phyloP scores from a whole-genome alignment of 371 early-diverging fungal species.

The Saksenaea vasiformis region DNA sequence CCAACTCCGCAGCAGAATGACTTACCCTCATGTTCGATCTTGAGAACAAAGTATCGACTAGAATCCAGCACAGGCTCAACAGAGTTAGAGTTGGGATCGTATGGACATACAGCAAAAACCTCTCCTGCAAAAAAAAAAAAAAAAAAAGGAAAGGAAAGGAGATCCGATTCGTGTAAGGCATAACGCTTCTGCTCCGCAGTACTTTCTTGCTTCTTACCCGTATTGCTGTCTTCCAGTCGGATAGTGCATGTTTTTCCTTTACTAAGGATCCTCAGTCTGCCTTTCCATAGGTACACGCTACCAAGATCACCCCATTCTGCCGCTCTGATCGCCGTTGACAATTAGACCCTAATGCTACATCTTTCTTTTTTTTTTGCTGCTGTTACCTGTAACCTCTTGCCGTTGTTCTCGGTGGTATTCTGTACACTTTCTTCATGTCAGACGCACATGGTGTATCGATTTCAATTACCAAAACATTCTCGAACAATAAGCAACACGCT shows the following conservation, averaged over 20 bases:
- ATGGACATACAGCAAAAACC: constrained; percentile 83
- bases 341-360: background rate
- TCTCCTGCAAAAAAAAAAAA: constrained; percentile 61
- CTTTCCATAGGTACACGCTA: constrained; percentile 77
- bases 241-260: constrained; percentile 73
- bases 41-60: constrained; percentile 90
- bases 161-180: background rate
- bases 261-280: constrained; percentile 76
- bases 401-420: constrained; percentile 77
- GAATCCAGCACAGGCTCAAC: constrained; percentile 92
- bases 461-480: constrained; percentile 74
- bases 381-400: constrained; percentile 73
- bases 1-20: background rate
- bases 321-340: constrained; percentile 53
- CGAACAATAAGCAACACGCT: constrained; percentile 79
- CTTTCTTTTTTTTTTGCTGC: background rate
- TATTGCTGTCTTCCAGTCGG: constrained; percentile 77
- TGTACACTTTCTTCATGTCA: constrained; percentile 58
- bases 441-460: background rate
- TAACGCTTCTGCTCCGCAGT: background rate
- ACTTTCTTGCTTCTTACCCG: constrained; percentile 38
- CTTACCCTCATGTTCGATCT: constrained; percentile 76
- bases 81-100: constrained; percentile 68
- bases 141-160: too few relatives aligned
- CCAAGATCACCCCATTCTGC: constrained; percentile 85